These are phyloP conservation scores for Beauveria brongniartii DNA, from an alignment of 2,329 filamentous ascomycete genomes.

Conservation along the genomic window DNA sequence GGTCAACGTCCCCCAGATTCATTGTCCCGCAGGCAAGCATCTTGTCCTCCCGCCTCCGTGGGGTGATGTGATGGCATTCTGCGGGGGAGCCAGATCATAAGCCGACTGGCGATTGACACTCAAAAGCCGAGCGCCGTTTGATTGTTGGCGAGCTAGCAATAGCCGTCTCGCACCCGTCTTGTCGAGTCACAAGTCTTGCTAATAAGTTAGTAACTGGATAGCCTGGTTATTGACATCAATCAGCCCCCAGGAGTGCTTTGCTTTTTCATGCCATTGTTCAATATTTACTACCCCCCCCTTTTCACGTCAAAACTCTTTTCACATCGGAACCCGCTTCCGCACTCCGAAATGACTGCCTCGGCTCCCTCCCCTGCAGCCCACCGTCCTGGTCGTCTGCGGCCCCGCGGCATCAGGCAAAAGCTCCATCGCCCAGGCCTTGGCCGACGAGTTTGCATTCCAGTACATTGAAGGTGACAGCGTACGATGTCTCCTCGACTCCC, in stretches of 20 bases:
- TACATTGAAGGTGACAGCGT: constrained; percentile 50
- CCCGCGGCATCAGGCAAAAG: constrained; percentile 10
- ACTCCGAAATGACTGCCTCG: background rate
- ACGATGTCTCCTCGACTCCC: constrained; percentile 17
- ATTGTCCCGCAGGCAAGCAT: background rate
- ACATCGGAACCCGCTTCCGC: background rate
- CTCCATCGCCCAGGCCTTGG: constrained; percentile 4
- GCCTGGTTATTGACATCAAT: background rate
- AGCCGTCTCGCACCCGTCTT: background rate
- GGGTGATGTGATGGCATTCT: background rate
- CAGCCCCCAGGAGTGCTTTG: background rate
- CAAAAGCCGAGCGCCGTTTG: constrained; percentile 6
- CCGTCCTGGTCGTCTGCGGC: constrained; percentile 10
- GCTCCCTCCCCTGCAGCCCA: background rate
- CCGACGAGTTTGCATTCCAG: background rate
- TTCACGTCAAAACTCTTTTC: background rate
- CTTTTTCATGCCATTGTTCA: background rate
- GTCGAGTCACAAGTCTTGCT: no score
- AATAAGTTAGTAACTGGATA: no score
- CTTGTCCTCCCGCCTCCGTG: background rate
- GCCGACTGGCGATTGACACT: background rate
- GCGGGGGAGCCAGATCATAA: constrained; percentile 1
- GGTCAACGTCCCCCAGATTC: background rate
- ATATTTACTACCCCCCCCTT: background rate
- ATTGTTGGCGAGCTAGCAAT: background rate